Conservation (phyloP, 208 protist species). For the Blastocrithidia nonstop region DNA sequence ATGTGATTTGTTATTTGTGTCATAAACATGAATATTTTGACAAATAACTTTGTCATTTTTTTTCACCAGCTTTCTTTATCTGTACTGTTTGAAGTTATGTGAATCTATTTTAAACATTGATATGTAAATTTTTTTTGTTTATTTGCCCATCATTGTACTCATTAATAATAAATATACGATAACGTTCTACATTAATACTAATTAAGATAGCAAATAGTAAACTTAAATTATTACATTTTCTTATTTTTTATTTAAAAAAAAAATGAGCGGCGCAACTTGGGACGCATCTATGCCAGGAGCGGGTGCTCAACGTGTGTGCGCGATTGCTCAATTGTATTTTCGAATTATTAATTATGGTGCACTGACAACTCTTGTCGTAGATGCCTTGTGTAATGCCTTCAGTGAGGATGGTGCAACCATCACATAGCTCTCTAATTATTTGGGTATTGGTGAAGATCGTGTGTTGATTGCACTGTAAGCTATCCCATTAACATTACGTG, state of each 20-base stretch:
- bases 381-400: constrained; percentile 60
- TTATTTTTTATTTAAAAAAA: no score
- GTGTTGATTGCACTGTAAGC: constrained; percentile 27
- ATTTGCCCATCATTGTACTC: no score
- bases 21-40: constrained; percentile 1
- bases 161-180: no score
- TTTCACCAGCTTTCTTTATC: no score
- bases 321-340: constrained; percentile 68
- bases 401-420: constrained; percentile 44
- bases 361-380: constrained; percentile 43
- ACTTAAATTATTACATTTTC: no score
- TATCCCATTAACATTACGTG: constrained; percentile 48
- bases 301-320: constrained; percentile 44
- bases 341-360: constrained; percentile 39
- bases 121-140: no score
- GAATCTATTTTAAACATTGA: no score
- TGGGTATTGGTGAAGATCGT: constrained; percentile 31
- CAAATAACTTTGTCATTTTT: no score
- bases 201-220: no score
- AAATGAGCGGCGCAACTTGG: no score
- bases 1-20: neutral
- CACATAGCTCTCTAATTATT: constrained; percentile 44
- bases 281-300: constrained; percentile 51
- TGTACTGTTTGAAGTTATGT: no score
- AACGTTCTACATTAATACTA: no score